Percentiles rank a stretch among this genome's conserved stretches.
phyloP scores from a whole-genome alignment of 1,284 basidiomycete species.

The Ganoderma lingzhi region DNA sequence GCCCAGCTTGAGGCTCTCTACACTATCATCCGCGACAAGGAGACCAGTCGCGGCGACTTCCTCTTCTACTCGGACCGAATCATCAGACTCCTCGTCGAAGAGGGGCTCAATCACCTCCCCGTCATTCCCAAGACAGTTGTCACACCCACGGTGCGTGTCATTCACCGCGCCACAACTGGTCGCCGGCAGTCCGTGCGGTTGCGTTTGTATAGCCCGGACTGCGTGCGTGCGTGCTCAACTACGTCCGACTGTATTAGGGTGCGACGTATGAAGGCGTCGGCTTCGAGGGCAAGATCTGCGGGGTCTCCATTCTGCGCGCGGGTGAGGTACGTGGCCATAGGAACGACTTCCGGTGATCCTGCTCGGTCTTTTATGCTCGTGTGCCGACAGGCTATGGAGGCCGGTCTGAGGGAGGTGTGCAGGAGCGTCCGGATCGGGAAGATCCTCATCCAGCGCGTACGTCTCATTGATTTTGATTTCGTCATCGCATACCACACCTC shows the following conservation, averaged over 20 bases:
- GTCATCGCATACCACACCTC: neutral
- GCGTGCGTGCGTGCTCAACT: constrained; percentile 4
- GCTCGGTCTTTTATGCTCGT: constrained; percentile 4
- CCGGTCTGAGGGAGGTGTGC: constrained; percentile 93
- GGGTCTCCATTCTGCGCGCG: constrained; percentile 91
- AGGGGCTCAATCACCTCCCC: constrained; percentile 96
- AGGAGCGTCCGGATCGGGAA: constrained; percentile 92
- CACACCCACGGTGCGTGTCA: constrained; percentile 72
- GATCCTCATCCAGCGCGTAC: constrained; percentile 92
- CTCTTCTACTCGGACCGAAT: constrained; percentile 93
- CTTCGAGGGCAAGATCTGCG: constrained; percentile 95
- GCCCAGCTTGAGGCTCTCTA: constrained; percentile 95
- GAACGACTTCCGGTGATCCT: neutral
- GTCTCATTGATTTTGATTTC: constrained; percentile 27
- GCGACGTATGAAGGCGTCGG: constrained; percentile 87
- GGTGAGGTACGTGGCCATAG: constrained; percentile 67
- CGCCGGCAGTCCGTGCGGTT: neutral
- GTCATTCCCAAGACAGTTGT: constrained; percentile 85
- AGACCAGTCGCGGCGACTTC: constrained; percentile 91
- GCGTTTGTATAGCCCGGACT: neutral
- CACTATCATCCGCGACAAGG: constrained; percentile 93
- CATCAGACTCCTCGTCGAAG: constrained; percentile 79
- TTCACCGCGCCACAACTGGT: neutral
- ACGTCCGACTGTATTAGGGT: constrained; percentile 55
- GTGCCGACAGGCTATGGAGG: constrained; percentile 84